Conservation (phyloP, 2,329 filamentous ascomycete species). For the Aspergillus uvarum region DNA sequence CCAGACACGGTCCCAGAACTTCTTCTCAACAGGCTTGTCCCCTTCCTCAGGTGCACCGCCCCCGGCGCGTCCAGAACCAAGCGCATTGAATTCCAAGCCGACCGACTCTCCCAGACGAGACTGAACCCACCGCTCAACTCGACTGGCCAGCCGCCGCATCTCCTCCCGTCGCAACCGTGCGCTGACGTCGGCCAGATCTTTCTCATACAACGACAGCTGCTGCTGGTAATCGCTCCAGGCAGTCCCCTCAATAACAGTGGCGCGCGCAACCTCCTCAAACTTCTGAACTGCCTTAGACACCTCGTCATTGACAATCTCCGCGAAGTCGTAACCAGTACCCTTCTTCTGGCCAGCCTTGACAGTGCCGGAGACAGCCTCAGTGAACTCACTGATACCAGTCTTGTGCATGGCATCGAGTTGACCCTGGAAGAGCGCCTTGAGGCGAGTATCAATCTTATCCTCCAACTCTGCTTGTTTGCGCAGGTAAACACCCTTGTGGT, state of each 20-base stretch:
- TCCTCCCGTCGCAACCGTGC: slow-evolving; percentile 85
- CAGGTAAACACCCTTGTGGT: slow-evolving; percentile 92
- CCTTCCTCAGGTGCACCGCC: slow-evolving; percentile 76
- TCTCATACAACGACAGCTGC: slow-evolving; percentile 76
- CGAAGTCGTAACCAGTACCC: slow-evolving; percentile 88
- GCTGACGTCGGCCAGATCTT: slow-evolving; percentile 88
- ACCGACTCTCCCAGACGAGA: slow-evolving; percentile 83
- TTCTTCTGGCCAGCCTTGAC: slow-evolving; percentile 94
- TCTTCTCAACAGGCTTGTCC: slow-evolving; percentile 74
- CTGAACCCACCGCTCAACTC: slow-evolving; percentile 91
- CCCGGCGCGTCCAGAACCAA: slow-evolving; percentile 83
- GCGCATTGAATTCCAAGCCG: slow-evolving; percentile 91
- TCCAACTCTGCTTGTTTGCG: slow-evolving; percentile 84
- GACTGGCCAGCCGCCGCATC: slow-evolving; percentile 86
- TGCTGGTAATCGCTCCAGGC: slow-evolving; percentile 85
- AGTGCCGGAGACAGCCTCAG: slow-evolving; percentile 77
- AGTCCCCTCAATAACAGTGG: slow-evolving; percentile 73
- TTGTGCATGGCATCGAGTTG: slow-evolving; percentile 89
- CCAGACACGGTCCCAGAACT: slow-evolving; percentile 97
- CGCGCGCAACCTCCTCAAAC: slow-evolving; percentile 74
- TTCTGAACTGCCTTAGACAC: slow-evolving; percentile 72
- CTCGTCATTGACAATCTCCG: slow-evolving; percentile 83
- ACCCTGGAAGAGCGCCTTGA: slow-evolving; percentile 85
- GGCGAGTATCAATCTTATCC: slow-evolving; percentile 78
- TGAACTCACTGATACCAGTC: slow-evolving; percentile 77